These are phyloP conservation scores for Glarea lozoyensis DNA, from an alignment of 495 filamentous ascomycete genomes.

Conservation along the genomic window DNA sequence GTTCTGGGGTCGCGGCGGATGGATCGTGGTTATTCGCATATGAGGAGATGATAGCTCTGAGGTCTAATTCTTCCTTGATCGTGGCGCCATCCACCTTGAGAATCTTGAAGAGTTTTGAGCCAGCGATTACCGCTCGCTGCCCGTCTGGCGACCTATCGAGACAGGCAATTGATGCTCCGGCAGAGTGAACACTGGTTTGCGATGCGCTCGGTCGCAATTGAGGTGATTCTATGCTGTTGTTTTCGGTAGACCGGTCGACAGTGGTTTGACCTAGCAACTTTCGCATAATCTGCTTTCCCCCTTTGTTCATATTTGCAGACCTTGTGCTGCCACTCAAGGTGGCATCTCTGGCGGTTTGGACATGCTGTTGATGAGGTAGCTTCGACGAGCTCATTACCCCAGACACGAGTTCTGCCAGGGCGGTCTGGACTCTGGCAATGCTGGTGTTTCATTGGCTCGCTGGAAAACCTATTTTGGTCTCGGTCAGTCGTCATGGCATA, in stretches of 20 bases:
- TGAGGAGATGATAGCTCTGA: slow-evolving; percentile 65
- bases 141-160: slow-evolving; percentile 72
- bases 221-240: slow-evolving; percentile 30
- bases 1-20: slow-evolving; percentile 47
- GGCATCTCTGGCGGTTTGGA: slow-evolving; percentile 13
- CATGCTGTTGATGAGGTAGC: slow-evolving; percentile 2
- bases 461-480: no score
- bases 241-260: slow-evolving; percentile 24
- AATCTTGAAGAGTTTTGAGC: slow-evolving; percentile 77
- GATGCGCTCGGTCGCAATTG: slow-evolving; percentile 53
- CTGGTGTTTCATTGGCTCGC: no score
- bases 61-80: slow-evolving; percentile 69
- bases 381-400: neutral
- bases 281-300: slow-evolving; percentile 44
- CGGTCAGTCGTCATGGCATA: no score
- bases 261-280: slow-evolving; percentile 39
- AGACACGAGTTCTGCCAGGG: neutral
- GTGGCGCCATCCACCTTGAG: slow-evolving; percentile 60
- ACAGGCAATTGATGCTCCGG: slow-evolving; percentile 61
- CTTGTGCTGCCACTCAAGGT: slow-evolving; percentile 3
- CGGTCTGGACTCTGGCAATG: neutral
- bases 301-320: slow-evolving; percentile 26
- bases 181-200: slow-evolving; percentile 64
- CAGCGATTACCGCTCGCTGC: slow-evolving; percentile 70
- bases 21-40: slow-evolving; percentile 55